Evolutionary conservation across 1,139 yeast genomes (phyloP), one percentile per base, ranked within the genome.

Genomic region (Kurtzmaniella quercitrusa): DNA sequence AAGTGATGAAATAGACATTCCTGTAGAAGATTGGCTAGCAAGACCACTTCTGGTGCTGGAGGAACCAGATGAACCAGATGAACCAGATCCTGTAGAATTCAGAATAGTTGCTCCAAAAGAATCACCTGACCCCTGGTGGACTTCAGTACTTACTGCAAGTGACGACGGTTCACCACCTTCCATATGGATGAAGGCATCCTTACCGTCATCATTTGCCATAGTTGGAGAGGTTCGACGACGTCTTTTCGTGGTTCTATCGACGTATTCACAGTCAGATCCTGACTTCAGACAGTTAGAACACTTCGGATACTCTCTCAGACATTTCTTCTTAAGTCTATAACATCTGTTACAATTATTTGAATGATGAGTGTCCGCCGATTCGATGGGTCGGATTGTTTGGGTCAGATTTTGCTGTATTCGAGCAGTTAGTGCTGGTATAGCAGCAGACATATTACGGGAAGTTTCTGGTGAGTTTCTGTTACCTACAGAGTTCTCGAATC

Each of bases 291-390:
- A 72, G 48, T 68, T 65, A 23, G 59, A 50, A 47, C 77, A 72
- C 41, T 52, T 56, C 2, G 77, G 76, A 46, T 63, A 63, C 34
- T 61, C 63, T 42, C 74, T 54, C 44, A 65, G 61, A 45, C 77
- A 72, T 49, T 70, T 70, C 50, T 71, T 72, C 60, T 72, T 72
- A 44, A 70, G 57, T 31, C 73, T 51, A 47, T 72, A 70, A 54
- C 77, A 72, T 37, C 77, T 51, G 40, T 64, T 67, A 48, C 77
- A 70, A 57, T 68, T 69, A 47, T 60, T 62, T 9, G 66, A 56
- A 43, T 63, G 70, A 45, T 62, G 70, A 14, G 64, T 63, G 6
- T 54, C 55, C 7, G 61, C 58, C 21, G 46, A 46, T 43, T 59
- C 64, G 11, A 54, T 43, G 3, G 53, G 51, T 15, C 46, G 18